A percentile compares a stretch with the other conserved stretches of the same genome.
Evolutionary conservation across 1,284 basidiomycete species (phyloP).

Genomic region (Moesziomyces parantarcticus): DNA sequence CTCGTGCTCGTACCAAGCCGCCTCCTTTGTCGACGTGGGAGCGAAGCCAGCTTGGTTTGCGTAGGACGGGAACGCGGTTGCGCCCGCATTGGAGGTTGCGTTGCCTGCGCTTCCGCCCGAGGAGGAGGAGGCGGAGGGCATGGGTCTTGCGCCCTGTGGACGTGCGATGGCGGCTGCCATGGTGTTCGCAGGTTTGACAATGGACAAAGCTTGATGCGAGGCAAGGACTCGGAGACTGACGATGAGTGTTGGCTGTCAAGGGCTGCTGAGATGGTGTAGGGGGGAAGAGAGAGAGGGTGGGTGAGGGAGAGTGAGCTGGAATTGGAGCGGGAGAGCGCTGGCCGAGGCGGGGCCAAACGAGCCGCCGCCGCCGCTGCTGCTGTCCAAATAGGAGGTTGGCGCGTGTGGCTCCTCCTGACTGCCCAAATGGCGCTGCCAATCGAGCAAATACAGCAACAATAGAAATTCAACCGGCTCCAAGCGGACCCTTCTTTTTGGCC

Average conservation of each 20-base stretch:
- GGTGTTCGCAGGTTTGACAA: not conserved
- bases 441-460: no score
- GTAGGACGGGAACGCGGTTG: slow-evolving; percentile 16
- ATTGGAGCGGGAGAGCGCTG: no score
- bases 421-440: no score
- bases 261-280: not conserved
- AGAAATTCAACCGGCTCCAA: no score
- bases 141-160: slow-evolving; percentile 41
- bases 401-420: no score
- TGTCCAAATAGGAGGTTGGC: no score
- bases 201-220: not conserved
- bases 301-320: no score
- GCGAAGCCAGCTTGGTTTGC: slow-evolving; percentile 10
- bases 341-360: no score
- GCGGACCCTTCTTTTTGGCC: slow-evolving; percentile 18
- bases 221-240: not conserved
- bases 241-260: not conserved
- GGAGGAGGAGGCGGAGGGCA: slow-evolving; percentile 36
- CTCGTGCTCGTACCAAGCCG: slow-evolving; percentile 63
- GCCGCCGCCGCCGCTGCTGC: no score
- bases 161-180: slow-evolving; percentile 38
- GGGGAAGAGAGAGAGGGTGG: not conserved
- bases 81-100: no score
- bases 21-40: slow-evolving; percentile 33
- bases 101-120: slow-evolving; percentile 23